Percentiles rank a stretch among this genome's conserved stretches.
These are phyloP conservation scores for Aspergillus aculeatus DNA, from an alignment of 2,329 filamentous ascomycete genomes.

Conservation along the genomic window DNA sequence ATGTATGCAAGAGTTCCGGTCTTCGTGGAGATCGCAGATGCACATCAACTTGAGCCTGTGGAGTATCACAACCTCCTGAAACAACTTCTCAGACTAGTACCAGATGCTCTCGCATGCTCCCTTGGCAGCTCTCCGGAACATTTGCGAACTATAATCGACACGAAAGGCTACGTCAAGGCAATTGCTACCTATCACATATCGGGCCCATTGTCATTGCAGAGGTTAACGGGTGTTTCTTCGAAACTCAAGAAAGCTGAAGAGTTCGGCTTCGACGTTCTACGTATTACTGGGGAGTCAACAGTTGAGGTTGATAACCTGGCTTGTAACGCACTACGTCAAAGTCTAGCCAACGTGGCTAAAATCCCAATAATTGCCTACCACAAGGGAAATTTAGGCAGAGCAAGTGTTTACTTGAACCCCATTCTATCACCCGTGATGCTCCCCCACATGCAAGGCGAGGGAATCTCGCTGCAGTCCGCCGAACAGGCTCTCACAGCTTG, in stretches of 20 bases:
- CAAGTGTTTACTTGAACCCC: neutral
- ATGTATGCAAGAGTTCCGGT: neutral
- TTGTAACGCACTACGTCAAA: neutral
- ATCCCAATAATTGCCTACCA: neutral
- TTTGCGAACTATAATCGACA: neutral
- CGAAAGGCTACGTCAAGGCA: neutral
- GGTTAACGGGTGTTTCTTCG: neutral
- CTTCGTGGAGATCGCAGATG: neutral
- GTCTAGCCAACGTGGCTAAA: neutral
- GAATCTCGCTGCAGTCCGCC: neutral
- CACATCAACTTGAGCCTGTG: neutral
- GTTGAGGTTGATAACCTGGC: neutral
- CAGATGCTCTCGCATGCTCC: neutral
- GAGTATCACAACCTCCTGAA: neutral
- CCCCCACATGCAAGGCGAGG: neutral
- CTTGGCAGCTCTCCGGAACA: neutral
- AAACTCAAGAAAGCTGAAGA: neutral
- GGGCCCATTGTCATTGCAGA: neutral
- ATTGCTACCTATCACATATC: neutral
- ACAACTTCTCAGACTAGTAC: neutral
- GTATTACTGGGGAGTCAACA: neutral
- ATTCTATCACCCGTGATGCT: neutral
- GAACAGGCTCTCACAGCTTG: neutral
- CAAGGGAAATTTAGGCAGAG: neutral
- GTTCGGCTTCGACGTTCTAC: neutral